Base-by-base conservation (phyloP, 2,329 filamentous ascomycete species). In the Beauveria sp. region DNA sequence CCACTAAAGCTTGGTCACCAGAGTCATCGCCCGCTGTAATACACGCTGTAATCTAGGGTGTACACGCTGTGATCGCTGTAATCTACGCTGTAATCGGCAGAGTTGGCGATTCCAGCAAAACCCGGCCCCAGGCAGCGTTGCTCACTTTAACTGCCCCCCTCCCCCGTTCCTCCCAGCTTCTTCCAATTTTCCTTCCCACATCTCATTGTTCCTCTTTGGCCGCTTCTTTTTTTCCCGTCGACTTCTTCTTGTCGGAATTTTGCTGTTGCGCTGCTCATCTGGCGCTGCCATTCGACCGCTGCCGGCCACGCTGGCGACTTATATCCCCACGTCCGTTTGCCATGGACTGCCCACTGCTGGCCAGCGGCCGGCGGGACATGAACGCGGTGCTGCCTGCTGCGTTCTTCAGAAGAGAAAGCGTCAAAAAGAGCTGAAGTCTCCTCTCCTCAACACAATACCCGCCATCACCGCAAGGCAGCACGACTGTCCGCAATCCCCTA, bases 131-230 rank as follows among this genome's bases (percentile, higher is more conserved):
- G 45, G 43, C 52, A 55, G 34, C 34, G 26, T 46, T 60, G 57
- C 57, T 60, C 57, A 60, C 51, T 56, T 61, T 56, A 61, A 61
- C 59, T 56, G 45, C 51, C 45, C 52, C 42, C 52, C 43, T 49
- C 46, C 58, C 59, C 59, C 59, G 59, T 61, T 61, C 59, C 52
- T 61, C 43, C 38, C 51, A 43, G 52, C 52, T 56, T 51, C 24
- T 43, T 51, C 52, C 43, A 34, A 20, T 51, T 61, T 43, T 46
- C 59, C 52, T 61, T 38, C 59, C 59, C 45, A 43, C 59, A 61
- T 56, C 51, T 54, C 38, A 20, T 51, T 61, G 24, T 43, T 30
- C 24, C 38, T 26, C n/a, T 51, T 43, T 50, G n/a, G 18, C 24
- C 14, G 20, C 18, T 49, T 52, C 24, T 26, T 16, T 28, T 26